A percentile compares a stretch with the other conserved stretches of the same genome.
phyloP scores from a whole-genome alignment of 805 yeast genomes.

The Yamadazyma scolyti region DNA sequence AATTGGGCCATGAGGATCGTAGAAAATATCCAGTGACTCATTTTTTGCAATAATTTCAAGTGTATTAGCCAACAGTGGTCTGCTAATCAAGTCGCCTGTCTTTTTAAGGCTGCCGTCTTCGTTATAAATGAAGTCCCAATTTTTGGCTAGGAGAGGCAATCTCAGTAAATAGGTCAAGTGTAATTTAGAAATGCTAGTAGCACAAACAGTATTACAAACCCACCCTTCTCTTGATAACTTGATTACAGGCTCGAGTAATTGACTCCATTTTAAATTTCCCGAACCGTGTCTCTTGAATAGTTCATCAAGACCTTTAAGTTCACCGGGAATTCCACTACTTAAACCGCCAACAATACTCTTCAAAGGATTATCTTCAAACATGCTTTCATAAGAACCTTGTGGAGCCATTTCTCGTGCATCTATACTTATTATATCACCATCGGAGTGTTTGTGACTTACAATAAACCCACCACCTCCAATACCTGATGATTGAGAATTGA shows the following conservation, averaged over 20 bases:
- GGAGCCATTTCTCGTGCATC: slow-evolving; percentile 95
- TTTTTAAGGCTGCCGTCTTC: slow-evolving; percentile 26
- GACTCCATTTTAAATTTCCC: slow-evolving; percentile 67
- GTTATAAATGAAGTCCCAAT: slow-evolving; percentile 57
- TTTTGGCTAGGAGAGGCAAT: slow-evolving; percentile 27
- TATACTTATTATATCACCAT: slow-evolving; percentile 53
- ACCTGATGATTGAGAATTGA: slow-evolving; percentile 81
- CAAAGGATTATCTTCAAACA: slow-evolving; percentile 51
- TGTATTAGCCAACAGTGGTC: slow-evolving; percentile 66
- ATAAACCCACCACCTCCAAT: slow-evolving; percentile 92
- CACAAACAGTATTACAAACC: slow-evolving; percentile 24
- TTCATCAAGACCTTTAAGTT: slow-evolving; percentile 73
- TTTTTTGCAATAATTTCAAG: slow-evolving; percentile 65
- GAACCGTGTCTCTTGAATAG: slow-evolving; percentile 62
- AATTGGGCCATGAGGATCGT: slow-evolving; percentile 77
- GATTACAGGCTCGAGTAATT: slow-evolving; percentile 73
- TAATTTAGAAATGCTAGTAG: slow-evolving; percentile 32
- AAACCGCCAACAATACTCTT: slow-evolving; percentile 75
- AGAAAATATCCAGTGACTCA: slow-evolving; percentile 75
- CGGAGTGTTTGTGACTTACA: slow-evolving; percentile 21
- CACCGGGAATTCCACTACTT: slow-evolving; percentile 92
- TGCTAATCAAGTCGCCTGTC: slow-evolving; percentile 56
- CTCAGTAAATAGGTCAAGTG: slow-evolving; percentile 19
- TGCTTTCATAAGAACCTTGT: slow-evolving; percentile 49
- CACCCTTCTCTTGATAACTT: slow-evolving; percentile 66